These are phyloP conservation scores for Colletotrichum viniferum DNA, from an alignment of 2,329 filamentous ascomycete genomes.

Conservation along the genomic window DNA sequence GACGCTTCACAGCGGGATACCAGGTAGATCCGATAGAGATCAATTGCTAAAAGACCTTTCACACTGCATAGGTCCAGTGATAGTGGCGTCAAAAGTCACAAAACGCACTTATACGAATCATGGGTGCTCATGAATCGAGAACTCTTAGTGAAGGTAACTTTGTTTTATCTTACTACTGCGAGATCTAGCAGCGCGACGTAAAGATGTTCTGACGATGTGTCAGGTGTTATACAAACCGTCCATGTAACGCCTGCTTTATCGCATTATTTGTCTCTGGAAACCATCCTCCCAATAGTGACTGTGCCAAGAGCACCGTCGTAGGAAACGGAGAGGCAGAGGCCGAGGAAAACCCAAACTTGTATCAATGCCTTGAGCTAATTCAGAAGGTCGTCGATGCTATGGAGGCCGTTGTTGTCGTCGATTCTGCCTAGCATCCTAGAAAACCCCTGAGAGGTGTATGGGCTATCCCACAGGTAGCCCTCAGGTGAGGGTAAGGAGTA, in stretches of 20 bases:
- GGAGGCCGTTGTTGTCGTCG: neutral
- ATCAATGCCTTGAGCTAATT: no score
- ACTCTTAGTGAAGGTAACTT: neutral
- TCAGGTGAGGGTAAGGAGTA: neutral
- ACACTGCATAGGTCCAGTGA: neutral
- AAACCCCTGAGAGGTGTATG: neutral
- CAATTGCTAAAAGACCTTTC: neutral
- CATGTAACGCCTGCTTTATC: neutral
- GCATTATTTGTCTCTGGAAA: neutral
- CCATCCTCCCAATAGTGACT: neutral
- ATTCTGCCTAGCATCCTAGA: neutral
- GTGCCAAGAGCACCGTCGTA: neutral
- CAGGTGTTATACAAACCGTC: neutral
- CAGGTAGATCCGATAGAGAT: neutral
- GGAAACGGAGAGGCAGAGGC: neutral
- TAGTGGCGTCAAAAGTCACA: neutral
- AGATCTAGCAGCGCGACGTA: neutral
- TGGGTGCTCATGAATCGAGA: neutral
- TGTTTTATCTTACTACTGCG: neutral
- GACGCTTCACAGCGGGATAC: slow-evolving; percentile 10
- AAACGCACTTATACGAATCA: neutral
- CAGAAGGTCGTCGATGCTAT: no score
- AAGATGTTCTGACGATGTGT: neutral
- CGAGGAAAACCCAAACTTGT: neutral
- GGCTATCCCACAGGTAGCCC: neutral